phyloP scores from a whole-genome alignment of 179 eudicot species.

The Sideroxylon spinosum region DNA sequence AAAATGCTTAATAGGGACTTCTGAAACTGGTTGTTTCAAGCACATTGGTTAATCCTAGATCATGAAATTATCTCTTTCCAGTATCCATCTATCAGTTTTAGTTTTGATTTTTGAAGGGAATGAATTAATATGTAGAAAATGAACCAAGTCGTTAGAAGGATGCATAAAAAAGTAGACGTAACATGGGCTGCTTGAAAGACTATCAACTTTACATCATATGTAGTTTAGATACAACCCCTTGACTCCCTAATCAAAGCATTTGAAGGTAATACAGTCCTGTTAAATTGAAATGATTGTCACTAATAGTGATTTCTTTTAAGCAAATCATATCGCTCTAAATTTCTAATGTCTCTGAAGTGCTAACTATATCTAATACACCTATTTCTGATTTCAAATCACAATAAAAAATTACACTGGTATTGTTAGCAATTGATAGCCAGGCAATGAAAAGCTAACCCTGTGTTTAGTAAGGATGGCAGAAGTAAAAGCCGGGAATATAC shows the following conservation, averaged over 20 bases:
- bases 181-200: background rate
- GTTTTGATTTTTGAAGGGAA: background rate
- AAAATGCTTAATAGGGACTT: no score
- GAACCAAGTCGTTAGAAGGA: background rate
- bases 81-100: background rate
- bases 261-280: background rate
- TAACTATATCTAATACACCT: no score
- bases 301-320: background rate
- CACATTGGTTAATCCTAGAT: no score
- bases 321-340: background rate
- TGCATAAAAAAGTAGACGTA: background rate
- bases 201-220: background rate
- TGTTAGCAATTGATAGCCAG: background rate
- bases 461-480: no score
- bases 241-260: background rate
- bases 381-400: no score
- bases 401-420: no score
- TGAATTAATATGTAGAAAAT: background rate
- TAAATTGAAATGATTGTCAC: background rate
- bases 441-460: no score
- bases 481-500: conserved; percentile 24
- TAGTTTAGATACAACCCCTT: background rate
- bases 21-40: no score
- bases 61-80: no score
- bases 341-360: background rate